Evolutionary conservation across 2,329 filamentous ascomycete species (phyloP).

Genomic region (Dactylellina parvicollis): DNA sequence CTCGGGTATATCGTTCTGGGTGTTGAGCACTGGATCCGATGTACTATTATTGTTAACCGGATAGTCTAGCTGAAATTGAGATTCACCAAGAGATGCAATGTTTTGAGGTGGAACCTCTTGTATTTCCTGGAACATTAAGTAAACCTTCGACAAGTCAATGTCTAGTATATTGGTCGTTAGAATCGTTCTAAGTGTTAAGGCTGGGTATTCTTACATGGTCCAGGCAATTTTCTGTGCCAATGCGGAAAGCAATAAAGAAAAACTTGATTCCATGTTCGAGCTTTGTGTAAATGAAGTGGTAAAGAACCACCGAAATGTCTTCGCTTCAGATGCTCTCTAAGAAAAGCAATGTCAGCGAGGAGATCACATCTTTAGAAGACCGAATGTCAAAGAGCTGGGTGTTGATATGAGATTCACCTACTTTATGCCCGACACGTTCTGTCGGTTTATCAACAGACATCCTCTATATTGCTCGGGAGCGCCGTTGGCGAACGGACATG

Average conservation of each 20-base stretch:
- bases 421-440: conserved; percentile 7
- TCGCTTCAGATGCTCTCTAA: conserved; percentile 4
- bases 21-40: too few species aligned
- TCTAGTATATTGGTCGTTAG: background rate
- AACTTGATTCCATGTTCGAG: background rate
- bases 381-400: background rate
- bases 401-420: background rate
- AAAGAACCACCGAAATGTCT: conserved; percentile 2
- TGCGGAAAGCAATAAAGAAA: background rate
- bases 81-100: background rate
- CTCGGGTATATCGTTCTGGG: too few species aligned
- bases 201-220: background rate
- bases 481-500: conserved; percentile 8
- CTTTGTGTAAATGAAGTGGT: background rate
- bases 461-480: background rate
- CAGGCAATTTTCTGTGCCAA: background rate
- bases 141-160: conserved; percentile 5
- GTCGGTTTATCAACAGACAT: conserved; percentile 2
- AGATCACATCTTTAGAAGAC: background rate
- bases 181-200: background rate
- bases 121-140: background rate
- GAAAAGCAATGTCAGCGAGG: background rate
- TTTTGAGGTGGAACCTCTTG: background rate
- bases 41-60: too few species aligned
- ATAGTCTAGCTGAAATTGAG: too few species aligned